These are phyloP conservation scores for Dillenia suffruticosa DNA, from an alignment of 164 flowering plant species.

Conservation along the genomic window DNA sequence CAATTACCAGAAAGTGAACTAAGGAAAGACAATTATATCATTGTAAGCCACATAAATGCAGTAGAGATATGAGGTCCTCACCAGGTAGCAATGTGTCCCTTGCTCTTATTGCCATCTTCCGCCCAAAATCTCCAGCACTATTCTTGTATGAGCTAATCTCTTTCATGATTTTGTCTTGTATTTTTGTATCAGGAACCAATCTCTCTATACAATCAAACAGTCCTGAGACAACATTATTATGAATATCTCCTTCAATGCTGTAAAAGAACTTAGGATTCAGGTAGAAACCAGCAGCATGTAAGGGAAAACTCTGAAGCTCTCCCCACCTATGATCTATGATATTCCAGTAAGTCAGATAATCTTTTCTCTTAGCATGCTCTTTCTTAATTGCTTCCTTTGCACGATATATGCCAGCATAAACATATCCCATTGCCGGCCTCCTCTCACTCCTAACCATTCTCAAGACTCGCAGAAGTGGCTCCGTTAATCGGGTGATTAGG, in stretches of 20 bases:
- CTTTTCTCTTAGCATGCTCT: conserved; percentile 48
- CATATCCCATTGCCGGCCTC: conserved; percentile 78
- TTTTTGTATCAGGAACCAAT: conserved; percentile 61
- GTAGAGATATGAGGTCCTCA: conserved; percentile 23
- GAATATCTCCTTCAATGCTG: conserved; percentile 60
- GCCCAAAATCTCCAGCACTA: conserved; percentile 78
- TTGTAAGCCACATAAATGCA: not conserved
- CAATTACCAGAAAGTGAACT: not conserved
- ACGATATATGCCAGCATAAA: conserved; percentile 72
- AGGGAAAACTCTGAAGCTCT: conserved; percentile 50
- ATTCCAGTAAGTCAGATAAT: conserved; percentile 64
- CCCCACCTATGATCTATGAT: conserved; percentile 80
- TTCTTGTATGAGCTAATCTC: conserved; percentile 70
- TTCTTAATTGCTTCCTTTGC: conserved; percentile 74
- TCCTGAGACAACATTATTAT: conserved; percentile 51
- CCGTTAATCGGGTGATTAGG: conserved; percentile 36
- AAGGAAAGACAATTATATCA: not conserved
- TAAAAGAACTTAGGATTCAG: conserved; percentile 83
- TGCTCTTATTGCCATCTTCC: conserved; percentile 84
- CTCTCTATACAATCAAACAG: conserved; percentile 83
- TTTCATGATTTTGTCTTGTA: conserved; percentile 76
- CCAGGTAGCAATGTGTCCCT: conserved; percentile 70
- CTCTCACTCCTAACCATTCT: conserved; percentile 50
- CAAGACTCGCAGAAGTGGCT: conserved; percentile 57
- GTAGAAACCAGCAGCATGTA: conserved; percentile 81